A percentile compares a stretch with the other conserved stretches of the same genome.
These are phyloP conservation scores for Tylopilus cervinicoccineus DNA, from an alignment of 768 basidiomycete genomes.

Conservation along the genomic window DNA sequence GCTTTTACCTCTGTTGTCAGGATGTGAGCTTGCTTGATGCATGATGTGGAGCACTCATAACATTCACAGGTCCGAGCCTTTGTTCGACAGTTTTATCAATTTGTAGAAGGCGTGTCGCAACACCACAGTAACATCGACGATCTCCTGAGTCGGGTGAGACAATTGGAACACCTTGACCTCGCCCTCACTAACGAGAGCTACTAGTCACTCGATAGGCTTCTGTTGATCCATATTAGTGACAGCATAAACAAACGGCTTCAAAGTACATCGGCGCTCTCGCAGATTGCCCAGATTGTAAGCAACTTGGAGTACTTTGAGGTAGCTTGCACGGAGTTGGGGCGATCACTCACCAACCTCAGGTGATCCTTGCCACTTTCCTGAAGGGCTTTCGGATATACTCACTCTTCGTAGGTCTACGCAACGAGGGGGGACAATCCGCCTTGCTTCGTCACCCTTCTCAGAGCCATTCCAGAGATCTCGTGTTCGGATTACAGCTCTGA, in stretches of 20 bases:
- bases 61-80: slow-evolving; percentile 70
- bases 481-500: slow-evolving; percentile 73
- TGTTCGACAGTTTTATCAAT: slow-evolving; percentile 93
- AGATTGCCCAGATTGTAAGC: slow-evolving; percentile 89
- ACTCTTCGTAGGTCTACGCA: slow-evolving; percentile 64
- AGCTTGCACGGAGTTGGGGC: slow-evolving; percentile 81
- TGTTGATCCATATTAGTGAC: slow-evolving; percentile 72
- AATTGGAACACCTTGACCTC: neutral
- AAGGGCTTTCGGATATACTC: neutral
- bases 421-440: slow-evolving; percentile 74
- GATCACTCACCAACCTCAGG: slow-evolving; percentile 80
- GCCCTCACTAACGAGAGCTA: slow-evolving; percentile 2
- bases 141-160: slow-evolving; percentile 73
- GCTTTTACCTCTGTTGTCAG: slow-evolving; percentile 93
- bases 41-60: neutral
- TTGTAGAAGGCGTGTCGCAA: slow-evolving; percentile 91
- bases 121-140: slow-evolving; percentile 91
- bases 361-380: slow-evolving; percentile 26
- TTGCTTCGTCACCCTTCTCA: slow-evolving; percentile 65
- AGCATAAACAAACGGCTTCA: slow-evolving; percentile 72
- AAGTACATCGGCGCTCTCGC: slow-evolving; percentile 75
- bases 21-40: slow-evolving; percentile 44
- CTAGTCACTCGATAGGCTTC: slow-evolving; percentile 82
- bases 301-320: slow-evolving; percentile 91
- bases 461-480: slow-evolving; percentile 65